Conservation (phyloP, 23 red algal genomes). For the Gracilaria caudata region DNA sequence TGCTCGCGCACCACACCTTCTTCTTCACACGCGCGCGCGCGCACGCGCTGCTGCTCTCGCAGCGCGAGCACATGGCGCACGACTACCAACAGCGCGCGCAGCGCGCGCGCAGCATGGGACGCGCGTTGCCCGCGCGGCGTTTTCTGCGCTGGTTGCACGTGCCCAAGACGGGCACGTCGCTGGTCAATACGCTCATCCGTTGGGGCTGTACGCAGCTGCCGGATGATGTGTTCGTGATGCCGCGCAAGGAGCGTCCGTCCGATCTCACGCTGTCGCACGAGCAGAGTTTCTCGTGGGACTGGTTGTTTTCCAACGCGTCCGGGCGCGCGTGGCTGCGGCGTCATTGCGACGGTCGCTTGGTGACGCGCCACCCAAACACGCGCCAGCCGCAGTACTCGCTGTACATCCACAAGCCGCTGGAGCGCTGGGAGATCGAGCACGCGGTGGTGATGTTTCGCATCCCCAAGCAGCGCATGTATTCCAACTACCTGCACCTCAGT, state of each 20-base stretch:
- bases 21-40: background rate
- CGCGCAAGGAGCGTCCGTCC: constrained; percentile 22
- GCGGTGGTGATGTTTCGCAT: constrained; percentile 47
- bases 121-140: background rate
- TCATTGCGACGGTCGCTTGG: constrained; percentile 33
- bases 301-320: constrained; percentile 38
- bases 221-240: constrained; percentile 47
- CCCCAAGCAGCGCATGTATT: constrained; percentile 45
- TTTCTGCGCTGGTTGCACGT: constrained; percentile 63
- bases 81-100: constrained; percentile 17
- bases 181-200: constrained; percentile 58
- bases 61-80: background rate
- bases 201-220: constrained; percentile 47
- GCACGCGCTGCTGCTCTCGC: background rate
- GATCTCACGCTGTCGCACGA: constrained; percentile 13
- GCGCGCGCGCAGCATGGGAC: constrained; percentile 5
- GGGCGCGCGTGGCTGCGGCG: constrained; percentile 35
- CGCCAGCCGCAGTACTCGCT: constrained; percentile 16
- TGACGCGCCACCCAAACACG: constrained; percentile 19
- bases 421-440: constrained; percentile 8
- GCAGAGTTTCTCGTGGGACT: constrained; percentile 45
- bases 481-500: constrained; percentile 57
- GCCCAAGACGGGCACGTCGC: constrained; percentile 66
- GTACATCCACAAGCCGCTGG: constrained; percentile 42
- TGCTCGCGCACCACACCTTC: background rate